Conservation (phyloP, 805 yeast genomes). For the Yarrowia yakushimensis region DNA sequence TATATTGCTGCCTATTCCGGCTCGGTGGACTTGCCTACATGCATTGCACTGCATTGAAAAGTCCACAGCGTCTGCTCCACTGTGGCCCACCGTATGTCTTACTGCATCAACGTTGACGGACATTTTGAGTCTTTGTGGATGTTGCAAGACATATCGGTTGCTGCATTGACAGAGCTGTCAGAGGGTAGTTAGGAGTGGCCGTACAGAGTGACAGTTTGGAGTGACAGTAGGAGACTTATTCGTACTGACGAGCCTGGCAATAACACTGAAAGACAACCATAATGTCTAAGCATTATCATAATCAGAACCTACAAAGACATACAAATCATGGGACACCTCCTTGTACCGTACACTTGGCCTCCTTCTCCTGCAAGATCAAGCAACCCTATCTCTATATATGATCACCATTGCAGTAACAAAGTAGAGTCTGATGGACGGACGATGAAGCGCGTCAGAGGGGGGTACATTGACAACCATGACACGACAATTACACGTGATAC, state of each 20-base stretch:
- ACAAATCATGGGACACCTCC: no score
- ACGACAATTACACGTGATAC: not conserved
- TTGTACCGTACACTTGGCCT: no score
- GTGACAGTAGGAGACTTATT: no score
- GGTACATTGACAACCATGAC: not conserved
- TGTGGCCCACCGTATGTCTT: slow-evolving; percentile 1
- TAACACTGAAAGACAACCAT: no score
- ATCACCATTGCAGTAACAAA: not conserved
- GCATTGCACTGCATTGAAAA: not conserved
- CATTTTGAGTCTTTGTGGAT: not conserved
- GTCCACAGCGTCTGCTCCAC: no score
- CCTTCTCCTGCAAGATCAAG: slow-evolving; percentile 7
- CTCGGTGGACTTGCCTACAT: not conserved
- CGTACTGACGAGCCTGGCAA: no score
- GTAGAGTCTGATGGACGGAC: no score
- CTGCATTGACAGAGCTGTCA: not conserved
- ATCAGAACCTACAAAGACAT: no score
- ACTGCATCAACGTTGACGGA: slow-evolving; percentile 1
- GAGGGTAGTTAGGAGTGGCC: not conserved
- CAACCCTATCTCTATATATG: slow-evolving; percentile 8
- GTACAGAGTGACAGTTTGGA: no score
- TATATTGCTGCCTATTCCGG: not conserved
- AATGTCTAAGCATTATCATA: no score
- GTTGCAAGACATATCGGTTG: no score
- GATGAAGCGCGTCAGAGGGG: no score